These are phyloP conservation scores for Naganishia friedmannii DNA, from an alignment of 768 basidiomycete species.

Conservation along the genomic window DNA sequence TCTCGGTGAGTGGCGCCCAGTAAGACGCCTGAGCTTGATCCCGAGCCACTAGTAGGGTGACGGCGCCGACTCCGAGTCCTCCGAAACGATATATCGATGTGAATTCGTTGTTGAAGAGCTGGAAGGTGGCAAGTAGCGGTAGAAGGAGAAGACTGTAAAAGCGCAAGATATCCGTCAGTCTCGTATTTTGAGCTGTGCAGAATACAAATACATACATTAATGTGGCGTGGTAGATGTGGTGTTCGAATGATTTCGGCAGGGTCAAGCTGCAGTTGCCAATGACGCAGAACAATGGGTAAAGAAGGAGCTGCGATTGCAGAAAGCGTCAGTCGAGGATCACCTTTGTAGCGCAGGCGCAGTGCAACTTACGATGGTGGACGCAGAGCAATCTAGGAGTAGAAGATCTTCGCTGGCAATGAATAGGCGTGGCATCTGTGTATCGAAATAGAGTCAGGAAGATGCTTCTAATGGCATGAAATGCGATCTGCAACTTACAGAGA, in stretches of 20 bases:
- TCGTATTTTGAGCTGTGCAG: not conserved
- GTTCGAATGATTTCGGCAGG: slow-evolving; percentile 30
- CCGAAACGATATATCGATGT: slow-evolving; percentile 26
- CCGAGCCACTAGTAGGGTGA: slow-evolving; percentile 27
- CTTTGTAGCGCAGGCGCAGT: not conserved
- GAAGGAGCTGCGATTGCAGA: slow-evolving; percentile 13
- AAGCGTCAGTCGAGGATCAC: not conserved
- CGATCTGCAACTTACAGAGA: slow-evolving; percentile 8
- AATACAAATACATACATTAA: slow-evolving; percentile 24
- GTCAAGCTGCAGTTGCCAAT: not conserved
- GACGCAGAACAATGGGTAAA: slow-evolving; percentile 22
- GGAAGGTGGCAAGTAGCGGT: slow-evolving; percentile 29
- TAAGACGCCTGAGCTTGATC: slow-evolving; percentile 29
- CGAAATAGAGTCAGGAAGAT: not conserved
- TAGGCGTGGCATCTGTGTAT: slow-evolving; percentile 7
- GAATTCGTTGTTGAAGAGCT: slow-evolving; percentile 16
- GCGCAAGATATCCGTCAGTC: not conserved
- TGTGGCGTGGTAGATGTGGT: slow-evolving; percentile 28
- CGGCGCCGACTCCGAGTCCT: slow-evolving; percentile 25
- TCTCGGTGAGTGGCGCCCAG: slow-evolving; percentile 26
- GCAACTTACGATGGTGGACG: slow-evolving; percentile 10
- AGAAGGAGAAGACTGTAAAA: slow-evolving; percentile 20
- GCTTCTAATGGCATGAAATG: not conserved
- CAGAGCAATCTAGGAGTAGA: slow-evolving; percentile 6
- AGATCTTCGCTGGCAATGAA: slow-evolving; percentile 21